phyloP scores from a whole-genome alignment of 2,329 filamentous ascomycete species.

The Sordariomycetes sp. region DNA sequence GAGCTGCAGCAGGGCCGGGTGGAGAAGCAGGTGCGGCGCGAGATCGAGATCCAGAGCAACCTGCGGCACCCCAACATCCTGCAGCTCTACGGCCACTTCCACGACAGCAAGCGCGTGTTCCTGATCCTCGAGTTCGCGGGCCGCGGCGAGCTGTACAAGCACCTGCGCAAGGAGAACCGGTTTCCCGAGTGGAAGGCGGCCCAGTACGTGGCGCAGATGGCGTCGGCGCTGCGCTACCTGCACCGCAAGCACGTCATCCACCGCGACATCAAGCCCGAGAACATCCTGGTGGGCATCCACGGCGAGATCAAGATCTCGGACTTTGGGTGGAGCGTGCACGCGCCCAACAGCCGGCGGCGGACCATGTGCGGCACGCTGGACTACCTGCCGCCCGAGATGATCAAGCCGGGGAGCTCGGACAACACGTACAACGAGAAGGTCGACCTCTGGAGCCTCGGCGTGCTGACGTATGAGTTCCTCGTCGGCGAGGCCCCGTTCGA shows the following conservation, averaged over 20 bases:
- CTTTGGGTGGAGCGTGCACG: conserved; percentile 97
- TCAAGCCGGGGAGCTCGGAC: conserved; percentile 67
- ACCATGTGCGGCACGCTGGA: conserved; percentile 97
- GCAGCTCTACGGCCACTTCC: conserved; percentile 77
- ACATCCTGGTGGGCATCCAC: conserved; percentile 90
- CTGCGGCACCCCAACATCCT: conserved; percentile 79
- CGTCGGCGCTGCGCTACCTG: conserved; percentile 77
- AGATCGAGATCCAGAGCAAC: conserved; percentile 86
- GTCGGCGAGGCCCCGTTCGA: conserved; percentile 96
- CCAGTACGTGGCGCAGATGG: conserved; percentile 84
- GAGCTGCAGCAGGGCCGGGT: conserved; percentile 69
- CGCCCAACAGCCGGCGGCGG: conserved; percentile 83
- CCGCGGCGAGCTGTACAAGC: conserved; percentile 81
- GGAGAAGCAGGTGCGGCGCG: conserved; percentile 77
- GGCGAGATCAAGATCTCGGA: conserved; percentile 98
- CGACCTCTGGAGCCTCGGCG: conserved; percentile 90
- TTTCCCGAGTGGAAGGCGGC: conserved; percentile 83
- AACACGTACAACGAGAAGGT: conserved; percentile 95
- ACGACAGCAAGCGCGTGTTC: conserved; percentile 81
- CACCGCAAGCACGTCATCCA: conserved; percentile 98
- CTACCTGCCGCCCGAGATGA: conserved; percentile 97
- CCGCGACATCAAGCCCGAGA: conserved; percentile 94
- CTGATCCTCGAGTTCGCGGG: conserved; percentile 80
- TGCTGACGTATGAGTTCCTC: conserved; percentile 91
- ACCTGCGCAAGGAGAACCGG: conserved; percentile 64